Evolutionary conservation across 306 rosid genomes (phyloP).

Genomic region (Sicyos baderoa): DNA sequence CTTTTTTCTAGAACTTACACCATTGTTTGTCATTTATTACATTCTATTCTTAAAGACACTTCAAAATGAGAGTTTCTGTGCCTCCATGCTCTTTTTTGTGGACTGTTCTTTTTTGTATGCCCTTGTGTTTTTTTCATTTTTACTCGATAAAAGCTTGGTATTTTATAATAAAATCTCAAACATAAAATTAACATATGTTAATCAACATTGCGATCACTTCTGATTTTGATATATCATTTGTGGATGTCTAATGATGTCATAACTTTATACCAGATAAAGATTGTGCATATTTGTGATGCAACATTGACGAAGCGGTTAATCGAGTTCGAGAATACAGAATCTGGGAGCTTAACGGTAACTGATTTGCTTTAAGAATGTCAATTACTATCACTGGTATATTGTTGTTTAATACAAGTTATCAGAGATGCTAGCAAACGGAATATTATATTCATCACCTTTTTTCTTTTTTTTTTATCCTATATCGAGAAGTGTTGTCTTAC

Average conservation of each 20-base stretch:
- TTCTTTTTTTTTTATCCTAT: not conserved
- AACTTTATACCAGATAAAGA: constrained; percentile 44
- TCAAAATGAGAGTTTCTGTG: no score
- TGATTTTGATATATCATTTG: not conserved
- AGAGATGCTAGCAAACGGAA: not conserved
- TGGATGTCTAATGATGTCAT: constrained; percentile 2
- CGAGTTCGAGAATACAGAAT: constrained; percentile 82
- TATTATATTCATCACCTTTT: not conserved
- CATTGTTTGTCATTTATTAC: no score
- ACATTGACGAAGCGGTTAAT: constrained; percentile 76
- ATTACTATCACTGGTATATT: not conserved
- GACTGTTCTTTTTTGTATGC: no score
- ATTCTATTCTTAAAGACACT: no score
- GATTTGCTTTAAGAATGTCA: not conserved
- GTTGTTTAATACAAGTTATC: not conserved
- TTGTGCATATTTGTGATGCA: constrained; percentile 84
- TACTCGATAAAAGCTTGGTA: no score
- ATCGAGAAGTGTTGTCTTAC: not conserved
- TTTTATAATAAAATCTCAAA: not conserved
- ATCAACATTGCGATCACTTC: not conserved
- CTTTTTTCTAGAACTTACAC: not conserved
- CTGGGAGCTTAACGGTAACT: constrained; percentile 74
- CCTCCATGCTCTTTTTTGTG: no score
- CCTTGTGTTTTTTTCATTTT: no score
- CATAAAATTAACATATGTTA: not conserved